Evolutionary conservation across 2,329 filamentous ascomycete genomes (phyloP), one percentile per base, ranked within the genome.

Genomic region (Colletotrichum truncatum): DNA sequence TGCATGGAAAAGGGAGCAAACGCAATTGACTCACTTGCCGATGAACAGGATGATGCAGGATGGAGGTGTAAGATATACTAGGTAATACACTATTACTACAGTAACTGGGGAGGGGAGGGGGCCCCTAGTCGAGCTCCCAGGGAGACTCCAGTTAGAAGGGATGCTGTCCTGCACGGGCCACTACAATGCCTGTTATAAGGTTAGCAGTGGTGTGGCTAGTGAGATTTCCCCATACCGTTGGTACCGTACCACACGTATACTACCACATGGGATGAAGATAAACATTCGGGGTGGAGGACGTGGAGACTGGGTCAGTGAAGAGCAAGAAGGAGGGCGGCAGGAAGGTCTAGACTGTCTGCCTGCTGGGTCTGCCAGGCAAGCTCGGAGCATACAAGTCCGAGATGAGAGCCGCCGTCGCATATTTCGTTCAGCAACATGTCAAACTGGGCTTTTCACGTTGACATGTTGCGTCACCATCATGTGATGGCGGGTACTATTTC

Each of bases 351-450:
- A 45, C 39, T 45, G 18, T 6, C 6, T 12, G 6, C 0, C 2
- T n/a, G n/a, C 21, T 46, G 43, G 43, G 43, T 26, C 43, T 46
- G 43, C 28, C 36, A 26, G 26, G 49, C 26, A 30, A n/a, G 23
- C 48, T 54, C 48, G 48, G 61, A 64, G 61, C 28, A 53, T 18
- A 21, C 38, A 45, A 54, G 56, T 61, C 61, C 55, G 61, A 41
- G 56, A 36, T 64, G 48, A 46, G 46, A 53, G 23, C 26, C 48
- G 25, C 30, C 21, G 36, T n/a, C 32, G 32, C 41, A 36, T 36
- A 36, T 41, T n/a, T 16, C 23, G 38, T 26, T 38, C 46, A 38
- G 25, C 52, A 32, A 8, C 36, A 14, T 12, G 57, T 30, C 4
- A 23, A 21, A 32, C 23, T 61, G 25, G n/a, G 30, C 25, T 43